These are phyloP conservation scores for Albophoma yamanashiensis DNA, from an alignment of 2,329 filamentous ascomycete genomes.

Conservation along the genomic window DNA sequence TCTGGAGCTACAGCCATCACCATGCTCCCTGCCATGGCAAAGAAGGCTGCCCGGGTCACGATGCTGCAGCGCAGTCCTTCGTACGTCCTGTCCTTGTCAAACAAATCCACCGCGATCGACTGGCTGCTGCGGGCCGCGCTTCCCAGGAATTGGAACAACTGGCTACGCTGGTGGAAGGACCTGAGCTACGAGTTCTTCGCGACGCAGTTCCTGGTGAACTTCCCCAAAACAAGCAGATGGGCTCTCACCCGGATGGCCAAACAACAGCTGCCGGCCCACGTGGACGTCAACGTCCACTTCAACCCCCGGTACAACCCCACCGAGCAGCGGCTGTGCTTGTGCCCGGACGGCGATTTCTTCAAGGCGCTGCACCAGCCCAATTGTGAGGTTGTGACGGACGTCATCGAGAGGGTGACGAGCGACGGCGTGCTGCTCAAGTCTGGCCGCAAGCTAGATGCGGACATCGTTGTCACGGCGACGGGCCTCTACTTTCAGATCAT, in stretches of 20 bases:
- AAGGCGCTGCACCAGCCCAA: constrained; percentile 33
- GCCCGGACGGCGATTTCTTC: constrained; percentile 46
- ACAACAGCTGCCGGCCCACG: constrained; percentile 38
- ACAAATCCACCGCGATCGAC: constrained; percentile 26
- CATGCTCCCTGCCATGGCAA: constrained; percentile 57
- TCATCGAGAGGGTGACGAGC: constrained; percentile 37
- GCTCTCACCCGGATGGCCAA: constrained; percentile 31
- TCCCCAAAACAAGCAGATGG: constrained; percentile 12
- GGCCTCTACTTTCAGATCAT: constrained; percentile 51
- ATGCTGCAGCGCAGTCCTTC: constrained; percentile 74
- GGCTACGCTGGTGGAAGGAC: constrained; percentile 37
- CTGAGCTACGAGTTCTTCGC: constrained; percentile 36
- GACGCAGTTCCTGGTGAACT: constrained; percentile 14
- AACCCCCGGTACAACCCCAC: constrained; percentile 55
- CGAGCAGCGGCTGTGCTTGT: constrained; percentile 67
- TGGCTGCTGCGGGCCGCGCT: constrained; percentile 29
- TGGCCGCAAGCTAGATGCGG: constrained; percentile 42
- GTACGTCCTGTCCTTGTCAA: constrained; percentile 50
- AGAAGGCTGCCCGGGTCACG: constrained; percentile 56
- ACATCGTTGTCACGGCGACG: constrained; percentile 61
- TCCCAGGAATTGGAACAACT: constrained; percentile 34
- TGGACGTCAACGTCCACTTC: constrained; percentile 52
- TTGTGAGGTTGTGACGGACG: constrained; percentile 37
- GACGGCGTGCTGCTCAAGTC: constrained; percentile 35
- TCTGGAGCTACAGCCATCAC: constrained; percentile 74